Base-by-base conservation (phyloP, 169 alveolate species). In the Cryptosporidium meleagridis region DNA sequence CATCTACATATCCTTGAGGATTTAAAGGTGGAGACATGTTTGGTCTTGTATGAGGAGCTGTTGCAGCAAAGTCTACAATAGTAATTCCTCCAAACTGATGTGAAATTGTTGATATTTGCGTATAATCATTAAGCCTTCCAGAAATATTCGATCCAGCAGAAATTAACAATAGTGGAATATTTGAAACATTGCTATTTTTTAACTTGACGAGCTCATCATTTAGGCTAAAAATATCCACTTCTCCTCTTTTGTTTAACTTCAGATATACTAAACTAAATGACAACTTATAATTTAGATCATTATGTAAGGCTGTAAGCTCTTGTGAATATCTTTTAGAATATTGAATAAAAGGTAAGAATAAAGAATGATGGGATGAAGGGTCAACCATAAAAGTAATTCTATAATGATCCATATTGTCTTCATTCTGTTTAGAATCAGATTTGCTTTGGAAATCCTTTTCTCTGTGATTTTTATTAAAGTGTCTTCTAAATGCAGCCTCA, bases 71-170 rank as follows among this genome's bases (percentile, higher is more conserved):
- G 91, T 96, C 98, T 68, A 94, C 94, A 55, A 93, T 87, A 35
- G 94, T 94, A 21, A 96, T 70, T 68, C 96, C 96, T n/a, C 86
- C 87, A 91, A 92, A 75, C 67, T 89, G 48, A 75, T 96, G 96
- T 65, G 93, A 73, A 69, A 93, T 31, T 52, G 87, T 86, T 55
- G 96, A 86, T 37, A 93, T 91, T 35, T 86, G 52, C 52, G 92
- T 94, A 7, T 92, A 91, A 80, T 96, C 96, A 59, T 85, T 72
- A 16, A 93, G 52, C 62, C 86, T 86, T 21, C 98, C 98, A 8
- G 97, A 95, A 14, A 96, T 92, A 91, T 96, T 96, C n/a, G 97
- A 95, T 3, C 95, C 97, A 23, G 97, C 97, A 6, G 95, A 85
- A 31, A 96, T 85, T 10, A 95, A 80, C 3, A 94, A 95, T 41